phyloP scores from a whole-genome alignment of 345 rosid genomes.

The Corchorus capsularis region DNA sequence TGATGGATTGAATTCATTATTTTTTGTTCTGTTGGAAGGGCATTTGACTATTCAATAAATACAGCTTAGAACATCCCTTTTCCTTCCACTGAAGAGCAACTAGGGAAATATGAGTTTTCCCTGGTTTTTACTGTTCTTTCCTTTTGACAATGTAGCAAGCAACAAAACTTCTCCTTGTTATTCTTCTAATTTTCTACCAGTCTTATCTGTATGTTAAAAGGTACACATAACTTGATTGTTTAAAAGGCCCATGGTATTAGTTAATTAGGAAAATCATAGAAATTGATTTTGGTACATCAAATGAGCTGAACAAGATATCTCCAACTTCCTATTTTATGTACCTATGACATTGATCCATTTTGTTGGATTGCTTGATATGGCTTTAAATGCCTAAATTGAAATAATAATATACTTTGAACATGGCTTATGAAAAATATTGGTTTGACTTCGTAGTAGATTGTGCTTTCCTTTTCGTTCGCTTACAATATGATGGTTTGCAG shows the following conservation, averaged over 20 bases:
- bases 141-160: too few relatives aligned
- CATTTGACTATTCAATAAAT: background rate
- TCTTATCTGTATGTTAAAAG: background rate
- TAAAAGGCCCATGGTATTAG: too few relatives aligned
- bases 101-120: too few relatives aligned
- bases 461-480: background rate
- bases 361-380: background rate
- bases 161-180: too few relatives aligned
- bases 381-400: conserved; percentile 10
- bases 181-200: background rate
- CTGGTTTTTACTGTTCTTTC: too few relatives aligned
- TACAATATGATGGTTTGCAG: conserved; percentile 39
- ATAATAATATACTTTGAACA: conserved; percentile 6
- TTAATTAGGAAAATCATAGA: too few relatives aligned
- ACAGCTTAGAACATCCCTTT: background rate
- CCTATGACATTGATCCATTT: background rate
- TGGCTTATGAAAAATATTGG: background rate
- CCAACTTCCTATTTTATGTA: background rate
- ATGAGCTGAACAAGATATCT: background rate
- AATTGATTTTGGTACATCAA: too few relatives aligned
- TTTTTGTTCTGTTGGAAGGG: background rate
- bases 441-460: background rate
- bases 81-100: too few relatives aligned
- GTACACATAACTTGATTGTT: too few relatives aligned
- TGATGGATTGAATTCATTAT: background rate